Conservation (phyloP, 495 filamentous ascomycete species). For the Tuber magnatum region DNA sequence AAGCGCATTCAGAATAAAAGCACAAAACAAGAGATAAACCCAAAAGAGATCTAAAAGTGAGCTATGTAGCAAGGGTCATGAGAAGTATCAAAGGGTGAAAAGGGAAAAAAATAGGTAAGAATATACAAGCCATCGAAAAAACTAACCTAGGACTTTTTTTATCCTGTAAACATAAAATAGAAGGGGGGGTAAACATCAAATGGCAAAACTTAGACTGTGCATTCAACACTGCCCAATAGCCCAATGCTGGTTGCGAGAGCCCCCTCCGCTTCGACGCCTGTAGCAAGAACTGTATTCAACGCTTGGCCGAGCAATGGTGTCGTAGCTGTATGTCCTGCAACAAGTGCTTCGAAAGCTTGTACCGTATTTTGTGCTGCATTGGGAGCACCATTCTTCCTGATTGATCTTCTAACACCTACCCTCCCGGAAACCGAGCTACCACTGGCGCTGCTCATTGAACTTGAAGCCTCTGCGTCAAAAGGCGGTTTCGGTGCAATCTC, state of each 20-base stretch:
- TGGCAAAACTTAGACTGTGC: background rate
- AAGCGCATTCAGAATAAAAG: background rate
- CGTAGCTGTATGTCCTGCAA: background rate
- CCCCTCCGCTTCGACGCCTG: background rate
- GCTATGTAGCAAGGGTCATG: background rate
- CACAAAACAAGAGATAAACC: background rate
- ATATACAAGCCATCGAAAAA: constrained; percentile 3
- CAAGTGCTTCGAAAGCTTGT: background rate
- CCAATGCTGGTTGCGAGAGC: background rate
- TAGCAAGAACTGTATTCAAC: constrained; percentile 1
- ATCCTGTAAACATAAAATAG: background rate
- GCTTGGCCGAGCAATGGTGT: background rate
- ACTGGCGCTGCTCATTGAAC: background rate
- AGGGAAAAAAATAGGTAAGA: background rate
- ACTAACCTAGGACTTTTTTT: background rate
- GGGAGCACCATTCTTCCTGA: background rate
- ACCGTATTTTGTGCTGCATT: background rate
- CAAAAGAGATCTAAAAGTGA: constrained; percentile 1
- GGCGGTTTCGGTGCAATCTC: background rate
- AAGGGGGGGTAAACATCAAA: background rate
- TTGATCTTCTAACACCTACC: background rate
- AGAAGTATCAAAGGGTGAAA: background rate
- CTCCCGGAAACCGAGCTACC: background rate
- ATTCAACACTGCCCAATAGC: background rate
- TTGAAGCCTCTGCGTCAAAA: background rate